Evolutionary conservation across 768 basidiomycete genomes (phyloP), one percentile per base, ranked within the genome.

Genomic region (Leccinum longicurvipes): DNA sequence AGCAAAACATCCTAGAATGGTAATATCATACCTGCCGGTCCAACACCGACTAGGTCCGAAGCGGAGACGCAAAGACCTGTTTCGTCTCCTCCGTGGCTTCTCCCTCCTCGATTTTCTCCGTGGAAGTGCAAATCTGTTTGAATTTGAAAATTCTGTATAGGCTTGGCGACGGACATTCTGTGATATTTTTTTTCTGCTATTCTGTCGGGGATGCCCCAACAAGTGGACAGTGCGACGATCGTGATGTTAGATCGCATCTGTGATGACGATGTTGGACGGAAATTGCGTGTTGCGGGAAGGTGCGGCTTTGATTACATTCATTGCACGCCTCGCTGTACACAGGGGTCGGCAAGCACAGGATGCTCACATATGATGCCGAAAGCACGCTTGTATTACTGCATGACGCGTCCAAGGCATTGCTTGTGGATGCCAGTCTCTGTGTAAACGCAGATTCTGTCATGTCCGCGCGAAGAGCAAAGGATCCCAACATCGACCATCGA

Each of bases 261-360:
- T 25, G 66, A 74, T 19, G 62, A 67, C 15, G 60, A 78, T 32
- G 60, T 75, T 46, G 81, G 81, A 46, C 72, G 71, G 53, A 87
- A 87, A 70, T 60, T 87, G 58, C 76, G 84, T 54, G 69, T 87
- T 47, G 80, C 81, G 24, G 85, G 84, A 61, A 74, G 81, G 85
- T 86, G 68, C 55, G 79, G 66, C 14, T 47, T 51, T 60, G 47
- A 49, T 58, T 57, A 54, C 47, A 56, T 57, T 46, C 32, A 47
- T 57, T 53, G 44, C 49, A 59, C 55, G 60, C 63, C 51, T 57
- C 55, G 41, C 58, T 49, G 41, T 48, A 46, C 44, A 44, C 44
- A 54, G 45, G 58, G 50, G 58, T 19, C 55, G 27, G 34, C 53
- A 53, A 46, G 54, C 46, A 42, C 62, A 89, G 86, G 63, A 73